Evolutionary conservation across 371 early-diverging fungal species (phyloP), one percentile per base, ranked within the genome.

Genomic region (Circinella umbellata): DNA sequence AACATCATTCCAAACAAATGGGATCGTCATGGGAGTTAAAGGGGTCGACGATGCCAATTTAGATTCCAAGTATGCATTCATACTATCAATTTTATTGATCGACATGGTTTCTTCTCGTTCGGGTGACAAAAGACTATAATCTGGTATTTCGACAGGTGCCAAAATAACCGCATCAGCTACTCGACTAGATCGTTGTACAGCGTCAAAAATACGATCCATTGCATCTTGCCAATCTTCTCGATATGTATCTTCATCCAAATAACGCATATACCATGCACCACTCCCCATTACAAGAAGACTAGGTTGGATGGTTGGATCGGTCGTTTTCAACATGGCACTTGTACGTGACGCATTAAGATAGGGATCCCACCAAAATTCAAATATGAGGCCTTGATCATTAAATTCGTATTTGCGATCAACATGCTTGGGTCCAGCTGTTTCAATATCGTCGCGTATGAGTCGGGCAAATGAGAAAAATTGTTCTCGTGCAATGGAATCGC

Each of bases 291-390:
- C 80, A 27, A 88, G 71, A 38, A 91, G 48, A 54, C 80, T 76
- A 13, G 89, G 87, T 4, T 67, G 71, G 38, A 38, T 37, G 55
- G 66, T 49, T 61, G 70, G 36, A 38, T 66, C 68, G 61, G 77
- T 55, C 11, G 77, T 60, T 61, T 81, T 69, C 4, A 79, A 71
- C 63, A 79, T 42, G 10, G 78, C 69, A 5, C 69, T n/a, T 1
- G 83, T 82, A 34, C 70, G 75, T 0, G 89, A 79, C 0, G 83
- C 60, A 72, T 91, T 90, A 65, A 87, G 69, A 59, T 81, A 89
- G 1, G 92, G 90, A 63, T 91, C 90, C 90, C 90, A 91, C 79
- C 85, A 88, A 61, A 91, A 89, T 36, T 87, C 81, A 36, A 88
- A 70, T 0, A 75, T 60, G 1, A 86, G 71, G 8, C 75, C 74